Evolutionary conservation across 306 rosid genomes (phyloP), one percentile per base, ranked within the genome.

Genomic region (Casuarina glauca): DNA sequence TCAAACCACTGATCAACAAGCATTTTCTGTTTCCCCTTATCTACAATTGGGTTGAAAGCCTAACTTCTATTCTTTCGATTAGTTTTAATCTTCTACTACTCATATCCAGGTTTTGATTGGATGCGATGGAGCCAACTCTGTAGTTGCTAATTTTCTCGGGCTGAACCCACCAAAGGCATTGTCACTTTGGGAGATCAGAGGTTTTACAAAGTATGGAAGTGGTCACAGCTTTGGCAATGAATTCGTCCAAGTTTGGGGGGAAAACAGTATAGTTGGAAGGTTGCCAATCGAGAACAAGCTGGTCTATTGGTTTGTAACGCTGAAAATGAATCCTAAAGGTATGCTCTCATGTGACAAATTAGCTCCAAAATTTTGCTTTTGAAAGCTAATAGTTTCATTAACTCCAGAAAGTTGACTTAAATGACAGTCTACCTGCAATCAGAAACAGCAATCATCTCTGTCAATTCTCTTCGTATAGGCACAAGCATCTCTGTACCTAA

Each of bases 41-140:
- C 32, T 26, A 26, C 32, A 26, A 26, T 26, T 26, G 32, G 32
- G 32, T 26, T 26, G 32, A 26, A 26, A 26, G 32, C 32, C 32
- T 26, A 26, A 26, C 32, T 26, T 26, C 0, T 26, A 26, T 26
- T 26, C 32, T 45, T 44, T n/a, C 6, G 4, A n/a, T 4, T 63
- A 4, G 4, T 17, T 11, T 7, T 41, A 46, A 13, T 15, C 35
- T 41, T 39, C 41, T 15, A 17, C 12, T 43, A 6, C 16, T 42
- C 49, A 66, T 66, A 17, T 66, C 5, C 70, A 83, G 77, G 76
- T 83, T 61, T 63, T 83, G 63, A 83, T 83, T 52, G 83, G 86
- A 70, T 83, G 80, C 20, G 86, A 83, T 52, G 83, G 83, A 62
- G 82, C 80, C 42, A 75, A 68, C 66, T 83, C 78, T 1, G 50